Evolutionary conservation across 202 grass and related monocot genomes (phyloP).

Genomic region (Brachypodium distachyon): DNA sequence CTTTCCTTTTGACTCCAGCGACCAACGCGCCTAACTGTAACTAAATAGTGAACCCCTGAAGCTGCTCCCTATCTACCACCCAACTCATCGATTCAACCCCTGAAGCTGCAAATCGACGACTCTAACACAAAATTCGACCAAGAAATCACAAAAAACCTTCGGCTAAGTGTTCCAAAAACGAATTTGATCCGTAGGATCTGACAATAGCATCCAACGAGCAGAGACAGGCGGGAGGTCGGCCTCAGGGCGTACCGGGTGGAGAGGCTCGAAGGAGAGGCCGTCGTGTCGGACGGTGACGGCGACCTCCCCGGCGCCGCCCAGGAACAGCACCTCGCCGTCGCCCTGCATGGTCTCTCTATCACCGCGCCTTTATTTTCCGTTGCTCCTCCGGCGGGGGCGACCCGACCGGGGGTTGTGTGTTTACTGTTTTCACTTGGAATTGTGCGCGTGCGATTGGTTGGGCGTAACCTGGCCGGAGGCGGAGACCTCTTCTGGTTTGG

Average conservation of each 20-base stretch:
- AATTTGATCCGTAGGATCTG: constrained; percentile 16
- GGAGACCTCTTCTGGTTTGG: too few relatives aligned
- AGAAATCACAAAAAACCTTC: neutral
- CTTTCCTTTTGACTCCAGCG: neutral
- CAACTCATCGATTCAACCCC: neutral
- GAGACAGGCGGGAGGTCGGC: neutral
- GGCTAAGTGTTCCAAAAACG: neutral
- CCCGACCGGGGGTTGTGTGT: neutral
- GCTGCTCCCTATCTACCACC: neutral
- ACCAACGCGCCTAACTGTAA: neutral
- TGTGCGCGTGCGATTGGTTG: neutral
- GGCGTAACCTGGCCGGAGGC: too few relatives aligned
- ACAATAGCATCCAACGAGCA: neutral
- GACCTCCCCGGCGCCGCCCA: constrained; percentile 60
- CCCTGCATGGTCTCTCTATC: constrained; percentile 31
- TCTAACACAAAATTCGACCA: neutral
- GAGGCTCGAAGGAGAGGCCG: constrained; percentile 50
- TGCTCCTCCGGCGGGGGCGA: neutral
- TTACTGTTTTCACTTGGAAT: neutral
- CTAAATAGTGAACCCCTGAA: neutral
- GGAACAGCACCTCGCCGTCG: constrained; percentile 36
- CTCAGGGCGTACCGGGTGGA: constrained; percentile 39
- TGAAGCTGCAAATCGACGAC: neutral
- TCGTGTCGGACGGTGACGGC: constrained; percentile 20
- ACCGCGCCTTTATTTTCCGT: neutral